Percentiles rank a stretch among this genome's conserved stretches.
phyloP scores from a whole-genome alignment of 2,329 filamentous ascomycete genomes.

The Stachybotrys chlorohalonatus region DNA sequence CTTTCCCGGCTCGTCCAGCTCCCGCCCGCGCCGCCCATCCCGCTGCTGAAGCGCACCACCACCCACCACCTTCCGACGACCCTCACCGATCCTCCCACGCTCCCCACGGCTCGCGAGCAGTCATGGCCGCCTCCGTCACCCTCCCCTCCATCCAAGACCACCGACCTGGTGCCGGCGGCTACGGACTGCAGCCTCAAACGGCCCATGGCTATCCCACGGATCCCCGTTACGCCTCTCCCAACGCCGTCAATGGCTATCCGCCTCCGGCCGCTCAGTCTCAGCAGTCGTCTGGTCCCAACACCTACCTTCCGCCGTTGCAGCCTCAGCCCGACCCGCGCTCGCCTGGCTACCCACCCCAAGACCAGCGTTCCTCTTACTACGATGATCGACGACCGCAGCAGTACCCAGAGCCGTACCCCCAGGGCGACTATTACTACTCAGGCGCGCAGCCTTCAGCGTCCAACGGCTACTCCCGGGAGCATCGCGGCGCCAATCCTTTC shows the following conservation, averaged over 20 bases:
- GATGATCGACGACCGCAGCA: conserved; percentile 23
- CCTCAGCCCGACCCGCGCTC: conserved; percentile 23
- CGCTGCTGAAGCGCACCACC: not conserved
- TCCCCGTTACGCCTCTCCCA: conserved; percentile 32
- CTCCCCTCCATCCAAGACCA: conserved; percentile 40
- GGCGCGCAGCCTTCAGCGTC: conserved; percentile 16
- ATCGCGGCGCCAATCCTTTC: conserved; percentile 11
- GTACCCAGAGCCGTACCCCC: conserved; percentile 23
- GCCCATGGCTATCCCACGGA: conserved; percentile 23
- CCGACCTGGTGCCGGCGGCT: conserved; percentile 20
- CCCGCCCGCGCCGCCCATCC: not conserved
- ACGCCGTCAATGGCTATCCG: conserved; percentile 36
- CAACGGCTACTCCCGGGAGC: conserved; percentile 14
- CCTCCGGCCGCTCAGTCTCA: conserved; percentile 22
- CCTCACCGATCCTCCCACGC: not conserved
- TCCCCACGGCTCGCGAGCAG: conserved; percentile 14
- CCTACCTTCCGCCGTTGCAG: conserved; percentile 29
- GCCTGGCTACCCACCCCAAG: conserved; percentile 25
- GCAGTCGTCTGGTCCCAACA: conserved; percentile 9
- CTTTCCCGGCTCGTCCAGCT: not conserved
- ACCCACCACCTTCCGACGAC: not conserved
- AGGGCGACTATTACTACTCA: conserved; percentile 22
- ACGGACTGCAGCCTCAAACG: conserved; percentile 21
- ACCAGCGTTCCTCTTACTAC: conserved; percentile 23
- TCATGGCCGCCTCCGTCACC: conserved; percentile 32